Percentiles rank a stretch among this genome's conserved stretches.
Conservation (phyloP, 805 yeast species). For the Pichia heedii region DNA sequence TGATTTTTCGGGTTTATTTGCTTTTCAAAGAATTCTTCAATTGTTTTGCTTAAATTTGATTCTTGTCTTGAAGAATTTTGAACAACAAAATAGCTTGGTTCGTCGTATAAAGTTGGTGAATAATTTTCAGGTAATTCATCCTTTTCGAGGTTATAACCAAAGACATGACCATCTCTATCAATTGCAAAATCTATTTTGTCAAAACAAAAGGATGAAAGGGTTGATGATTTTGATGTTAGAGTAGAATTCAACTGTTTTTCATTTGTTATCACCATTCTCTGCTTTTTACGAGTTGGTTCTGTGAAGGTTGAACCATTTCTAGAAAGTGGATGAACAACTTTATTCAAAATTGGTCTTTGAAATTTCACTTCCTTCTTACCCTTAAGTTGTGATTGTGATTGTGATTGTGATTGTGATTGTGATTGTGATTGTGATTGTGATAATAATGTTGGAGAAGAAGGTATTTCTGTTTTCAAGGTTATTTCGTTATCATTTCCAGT, state of each 20-base stretch:
- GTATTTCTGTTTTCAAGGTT: conserved; percentile 10
- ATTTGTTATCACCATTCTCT: conserved; percentile 11
- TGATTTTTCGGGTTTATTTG: conserved; percentile 18
- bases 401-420: conserved; percentile 11
- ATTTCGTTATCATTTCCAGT: background rate
- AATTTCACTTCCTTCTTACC: background rate
- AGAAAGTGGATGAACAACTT: conserved; percentile 13
- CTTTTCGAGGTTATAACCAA: conserved; percentile 24
- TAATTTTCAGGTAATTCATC: conserved; percentile 24
- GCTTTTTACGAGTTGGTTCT: conserved; percentile 21
- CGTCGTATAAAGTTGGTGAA: conserved; percentile 25
- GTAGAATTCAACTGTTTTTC: background rate
- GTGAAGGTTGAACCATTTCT: conserved; percentile 11
- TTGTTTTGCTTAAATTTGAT: conserved; percentile 33
- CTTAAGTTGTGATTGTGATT: conserved; percentile 7
- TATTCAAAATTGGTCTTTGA: conserved; percentile 7
- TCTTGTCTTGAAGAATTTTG: conserved; percentile 16
- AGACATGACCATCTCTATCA: conserved; percentile 36
- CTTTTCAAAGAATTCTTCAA: conserved; percentile 12
- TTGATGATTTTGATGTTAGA: background rate
- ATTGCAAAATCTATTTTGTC: conserved; percentile 34
- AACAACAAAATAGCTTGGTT: conserved; percentile 26
- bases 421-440: conserved; percentile 14
- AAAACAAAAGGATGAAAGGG: background rate
- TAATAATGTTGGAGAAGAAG: conserved; percentile 22